Evolutionary conservation across 1,284 basidiomycete species (phyloP).

Genomic region (Chiua sp.): DNA sequence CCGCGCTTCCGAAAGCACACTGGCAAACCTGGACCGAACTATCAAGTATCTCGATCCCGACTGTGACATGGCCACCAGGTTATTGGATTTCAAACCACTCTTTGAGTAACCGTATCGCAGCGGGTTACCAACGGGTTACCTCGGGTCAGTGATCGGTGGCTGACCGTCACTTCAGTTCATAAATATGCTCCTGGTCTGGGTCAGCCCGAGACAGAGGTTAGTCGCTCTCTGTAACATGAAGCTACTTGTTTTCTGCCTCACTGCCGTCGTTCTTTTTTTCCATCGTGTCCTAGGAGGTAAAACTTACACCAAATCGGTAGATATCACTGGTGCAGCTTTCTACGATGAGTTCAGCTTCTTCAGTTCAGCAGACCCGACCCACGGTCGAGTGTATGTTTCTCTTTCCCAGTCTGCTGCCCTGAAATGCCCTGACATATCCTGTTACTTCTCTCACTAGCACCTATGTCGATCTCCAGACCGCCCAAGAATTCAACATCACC

Average conservation of each 20-base stretch:
- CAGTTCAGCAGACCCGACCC: constrained; percentile 39
- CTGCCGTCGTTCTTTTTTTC: background rate
- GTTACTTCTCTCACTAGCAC: constrained; percentile 23
- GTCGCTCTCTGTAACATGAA: constrained; percentile 18
- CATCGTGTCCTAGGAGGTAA: constrained; percentile 4
- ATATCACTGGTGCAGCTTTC: constrained; percentile 35
- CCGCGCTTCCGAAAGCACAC: too few species aligned
- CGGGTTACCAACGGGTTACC: too few species aligned
- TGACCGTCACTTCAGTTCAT: constrained; percentile 8
- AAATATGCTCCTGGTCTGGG: constrained; percentile 1
- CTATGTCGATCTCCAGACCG: constrained; percentile 39
- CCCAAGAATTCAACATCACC: constrained; percentile 38
- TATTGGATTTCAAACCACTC: too few species aligned
- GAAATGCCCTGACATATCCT: constrained; percentile 3
- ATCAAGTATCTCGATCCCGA: too few species aligned
- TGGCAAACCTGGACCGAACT: too few species aligned
- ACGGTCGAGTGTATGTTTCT: constrained; percentile 39
- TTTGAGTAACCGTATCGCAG: too few species aligned
- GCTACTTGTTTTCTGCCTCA: background rate
- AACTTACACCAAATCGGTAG: constrained; percentile 18
- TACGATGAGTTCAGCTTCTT: constrained; percentile 38
- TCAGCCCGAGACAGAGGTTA: constrained; percentile 5
- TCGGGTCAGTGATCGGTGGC: constrained; percentile 8
- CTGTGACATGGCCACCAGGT: too few species aligned
- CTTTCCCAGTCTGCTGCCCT: background rate